Base-by-base conservation (phyloP, 768 basidiomycete species). In the Tremella mesenterica region DNA sequence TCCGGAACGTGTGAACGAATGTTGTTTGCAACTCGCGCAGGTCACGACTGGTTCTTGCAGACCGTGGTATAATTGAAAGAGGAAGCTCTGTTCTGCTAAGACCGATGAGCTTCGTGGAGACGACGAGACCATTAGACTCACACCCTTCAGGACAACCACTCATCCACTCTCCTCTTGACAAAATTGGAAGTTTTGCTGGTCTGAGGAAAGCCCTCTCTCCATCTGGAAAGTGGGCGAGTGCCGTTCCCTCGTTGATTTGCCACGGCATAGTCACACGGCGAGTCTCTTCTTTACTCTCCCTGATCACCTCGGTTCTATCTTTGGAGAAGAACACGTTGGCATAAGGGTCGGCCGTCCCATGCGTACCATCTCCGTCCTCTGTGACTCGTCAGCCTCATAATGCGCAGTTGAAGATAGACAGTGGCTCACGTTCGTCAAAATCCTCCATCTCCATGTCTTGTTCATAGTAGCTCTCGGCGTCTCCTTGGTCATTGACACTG, bases 141-240 rank as follows among this genome's bases (percentile, higher is more conserved):
- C 70, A 83, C 48, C 86, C 88, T 71, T 93, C 90, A 0, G 91
- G 90, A 73, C 91, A 95, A 18, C 91, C 91, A 70, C 86, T 88
- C 91, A 95, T 95, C 89, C 89, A 95, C 67, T 91, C 84, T 25
- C 87, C 88, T 72, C 88, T 86, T 20, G 83, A 83, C 80, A 93
- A 82, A 34, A 91, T 75, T n/a, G 55, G 25, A 21, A 54, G 23
- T 43, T 14, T 21, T 18, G 44, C 20, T 16, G 3, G 31, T 23
- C 38, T 4, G n/a, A n/a, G 14, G n/a, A 4, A 4, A 23, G 5
- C 38, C 38, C 38, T 8, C 14, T 5, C 14, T 41, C 41, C 18
- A 20, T 43, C 41, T 43, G 26, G 18, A 8, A 43, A 25, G 18
- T 25, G 41, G 10, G 26, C 41, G n/a, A 7, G 41, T 43, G 8